These are phyloP conservation scores for Oryza punctata DNA, from an alignment of 176 grass and related monocot genomes.

Conservation along the genomic window DNA sequence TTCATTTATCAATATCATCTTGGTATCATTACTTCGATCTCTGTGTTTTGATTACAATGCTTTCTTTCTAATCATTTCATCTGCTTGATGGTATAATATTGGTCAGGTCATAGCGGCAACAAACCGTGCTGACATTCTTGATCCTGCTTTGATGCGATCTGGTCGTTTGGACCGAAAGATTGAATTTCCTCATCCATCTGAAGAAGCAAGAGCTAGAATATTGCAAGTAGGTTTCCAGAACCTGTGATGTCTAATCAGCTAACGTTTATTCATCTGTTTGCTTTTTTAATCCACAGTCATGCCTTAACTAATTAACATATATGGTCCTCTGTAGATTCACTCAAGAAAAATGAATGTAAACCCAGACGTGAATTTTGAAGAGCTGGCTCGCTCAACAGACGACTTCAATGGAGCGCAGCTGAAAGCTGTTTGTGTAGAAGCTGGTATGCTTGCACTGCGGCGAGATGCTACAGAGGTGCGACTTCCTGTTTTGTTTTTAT, in stretches of 20 bases:
- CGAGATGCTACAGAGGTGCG: conserved; percentile 88
- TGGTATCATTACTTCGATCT: neutral
- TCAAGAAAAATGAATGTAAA: conserved; percentile 96
- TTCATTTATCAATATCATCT: neutral
- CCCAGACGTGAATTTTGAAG: conserved; percentile 96
- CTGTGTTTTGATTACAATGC: neutral
- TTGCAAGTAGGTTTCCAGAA: conserved; percentile 67
- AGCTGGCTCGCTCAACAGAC: conserved; percentile 85
- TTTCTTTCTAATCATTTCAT: neutral
- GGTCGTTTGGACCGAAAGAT: conserved; percentile 95
- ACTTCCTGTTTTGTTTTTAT: conserved; percentile 4
- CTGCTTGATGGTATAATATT: conserved; percentile 12
- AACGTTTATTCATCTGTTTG: neutral
- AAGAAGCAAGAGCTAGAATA: conserved; percentile 88
- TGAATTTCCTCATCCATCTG: conserved; percentile 86
- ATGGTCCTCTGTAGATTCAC: conserved; percentile 64
- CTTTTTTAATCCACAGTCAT: neutral
- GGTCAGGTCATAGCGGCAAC: conserved; percentile 89
- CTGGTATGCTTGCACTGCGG: conserved; percentile 85
- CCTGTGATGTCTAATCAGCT: neutral
- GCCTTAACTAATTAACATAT: conserved; percentile 18
- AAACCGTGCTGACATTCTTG: conserved; percentile 89
- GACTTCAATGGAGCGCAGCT: conserved; percentile 91
- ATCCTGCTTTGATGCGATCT: conserved; percentile 90
- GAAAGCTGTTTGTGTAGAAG: conserved; percentile 95